Conservation (phyloP, 345 rosid species). For the Linum usitatissimum region DNA sequence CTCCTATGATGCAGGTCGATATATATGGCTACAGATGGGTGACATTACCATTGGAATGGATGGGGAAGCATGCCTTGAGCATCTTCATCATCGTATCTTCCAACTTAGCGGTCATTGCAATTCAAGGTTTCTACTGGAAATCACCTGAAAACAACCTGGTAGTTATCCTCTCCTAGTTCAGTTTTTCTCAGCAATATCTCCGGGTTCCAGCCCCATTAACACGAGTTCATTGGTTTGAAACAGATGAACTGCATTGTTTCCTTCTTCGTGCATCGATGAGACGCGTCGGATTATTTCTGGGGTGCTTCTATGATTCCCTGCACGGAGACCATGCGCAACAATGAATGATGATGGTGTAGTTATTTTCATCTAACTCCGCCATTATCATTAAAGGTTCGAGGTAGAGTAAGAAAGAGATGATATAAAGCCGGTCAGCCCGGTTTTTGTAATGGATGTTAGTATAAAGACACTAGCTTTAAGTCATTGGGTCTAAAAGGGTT, state of each 20-base stretch:
- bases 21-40: slow-evolving; percentile 19
- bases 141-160: slow-evolving; percentile 29
- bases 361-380: background rate
- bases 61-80: slow-evolving; percentile 36
- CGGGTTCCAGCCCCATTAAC: background rate
- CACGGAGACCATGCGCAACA: background rate
- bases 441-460: no score
- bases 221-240: background rate
- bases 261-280: slow-evolving; percentile 15
- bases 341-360: background rate
- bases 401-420: background rate
- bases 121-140: slow-evolving; percentile 34
- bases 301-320: background rate
- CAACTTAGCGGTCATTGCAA: slow-evolving; percentile 24
- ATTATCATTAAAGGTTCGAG: background rate
- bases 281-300: background rate
- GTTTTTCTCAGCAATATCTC: background rate
- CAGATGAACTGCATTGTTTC: slow-evolving; percentile 35
- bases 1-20: slow-evolving; percentile 25
- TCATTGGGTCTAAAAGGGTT: no score
- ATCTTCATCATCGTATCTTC: slow-evolving; percentile 31
- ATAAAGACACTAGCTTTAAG: no score
- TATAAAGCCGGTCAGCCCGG: no score
- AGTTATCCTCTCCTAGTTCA: background rate
- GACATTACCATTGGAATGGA: slow-evolving; percentile 30